Base-by-base conservation (phyloP, 306 rosid species). In the Begonia loranthoides region DNA sequence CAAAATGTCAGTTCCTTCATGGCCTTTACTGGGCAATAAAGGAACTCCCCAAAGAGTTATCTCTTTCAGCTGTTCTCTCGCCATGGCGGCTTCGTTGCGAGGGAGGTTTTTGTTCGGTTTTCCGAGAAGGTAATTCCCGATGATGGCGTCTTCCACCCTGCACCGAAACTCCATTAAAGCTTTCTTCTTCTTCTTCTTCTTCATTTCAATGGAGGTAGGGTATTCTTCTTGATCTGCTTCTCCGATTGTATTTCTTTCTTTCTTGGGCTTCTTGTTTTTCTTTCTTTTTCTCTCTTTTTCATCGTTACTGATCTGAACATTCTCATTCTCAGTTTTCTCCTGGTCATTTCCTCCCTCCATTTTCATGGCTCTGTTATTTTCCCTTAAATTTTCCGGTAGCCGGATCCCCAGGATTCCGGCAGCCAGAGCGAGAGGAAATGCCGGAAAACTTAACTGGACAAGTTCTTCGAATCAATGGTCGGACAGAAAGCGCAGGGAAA, bases 1-100 rank as follows among this genome's bases (percentile, higher is more conserved):
- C 24, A 90, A 57, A 49, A 74, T 21, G 39, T 86, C 86, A 0
- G 88, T 82, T 3, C 86, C 92, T 45, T 80, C 75, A 15, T 90
- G 82, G 49, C 73, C 75, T 77, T 80, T 82, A 52, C 95, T 85
- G 2, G 95, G 92, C 46, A 86, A 55, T 53, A 86, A 73, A 15
- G 99, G 99, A 5, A 90, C 72, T 12, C 83, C 99, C 95, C 95
- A 90, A 1, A 86, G 61, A 4, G 79, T 41, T 12, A 76, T 59
- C 6, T 74, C 84, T 52, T 71, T 68, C 0, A 74, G 66, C 0
- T 63, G 14, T 50, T 66, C 76, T 58, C n/a, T 71, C 1, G 57
- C 47, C 17, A 49, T 43, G 0, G 15, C 12, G 4, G 38, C 19
- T 12, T 73, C 76, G 5, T 33, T 41, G 0, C 22, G 2, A 12